phyloP scores from a whole-genome alignment of 225 moss, liverwort and hornwort genomes.

The Bryoerythrophyllum caledonicum region DNA sequence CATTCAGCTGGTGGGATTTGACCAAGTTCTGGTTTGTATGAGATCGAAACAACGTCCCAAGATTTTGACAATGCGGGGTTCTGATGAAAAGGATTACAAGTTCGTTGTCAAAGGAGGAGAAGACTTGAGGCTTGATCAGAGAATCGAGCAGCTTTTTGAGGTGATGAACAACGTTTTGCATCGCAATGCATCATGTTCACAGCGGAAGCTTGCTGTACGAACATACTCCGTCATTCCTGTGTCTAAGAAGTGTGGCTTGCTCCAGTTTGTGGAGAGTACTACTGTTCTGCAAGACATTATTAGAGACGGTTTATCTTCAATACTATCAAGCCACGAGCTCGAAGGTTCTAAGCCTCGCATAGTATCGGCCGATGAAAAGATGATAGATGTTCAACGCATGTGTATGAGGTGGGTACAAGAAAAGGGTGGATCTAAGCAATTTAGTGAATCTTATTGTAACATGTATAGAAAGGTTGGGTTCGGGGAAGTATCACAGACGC shows the following conservation, averaged over 20 bases:
- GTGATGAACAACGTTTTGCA: slow-evolving; percentile 87
- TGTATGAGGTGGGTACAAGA: slow-evolving; percentile 70
- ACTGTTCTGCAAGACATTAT: slow-evolving; percentile 78
- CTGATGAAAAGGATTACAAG: slow-evolving; percentile 87
- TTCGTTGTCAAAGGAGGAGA: slow-evolving; percentile 98
- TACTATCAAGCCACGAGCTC: slow-evolving; percentile 34
- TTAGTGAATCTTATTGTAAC: slow-evolving; percentile 60
- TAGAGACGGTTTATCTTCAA: slow-evolving; percentile 74
- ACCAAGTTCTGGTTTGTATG: slow-evolving; percentile 70
- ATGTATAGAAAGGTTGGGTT: slow-evolving; percentile 61
- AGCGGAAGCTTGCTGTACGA: slow-evolving; percentile 61
- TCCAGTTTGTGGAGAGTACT: slow-evolving; percentile 92
- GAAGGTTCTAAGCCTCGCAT: slow-evolving; percentile 51
- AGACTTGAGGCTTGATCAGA: slow-evolving; percentile 84
- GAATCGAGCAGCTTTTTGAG: slow-evolving; percentile 94
- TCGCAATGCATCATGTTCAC: slow-evolving; percentile 66
- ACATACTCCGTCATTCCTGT: slow-evolving; percentile 86
- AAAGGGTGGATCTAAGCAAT: slow-evolving; percentile 53
- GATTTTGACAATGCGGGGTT: slow-evolving; percentile 90
- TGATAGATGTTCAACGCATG: slow-evolving; percentile 44
- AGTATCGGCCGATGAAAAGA: slow-evolving; percentile 35
- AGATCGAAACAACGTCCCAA: slow-evolving; percentile 90
- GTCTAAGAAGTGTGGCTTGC: slow-evolving; percentile 81
- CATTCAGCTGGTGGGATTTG: slow-evolving; percentile 77
- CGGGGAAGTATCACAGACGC: slow-evolving; percentile 63